Conservation (phyloP, 1,284 basidiomycete species). For the Ustilago trichophora region DNA sequence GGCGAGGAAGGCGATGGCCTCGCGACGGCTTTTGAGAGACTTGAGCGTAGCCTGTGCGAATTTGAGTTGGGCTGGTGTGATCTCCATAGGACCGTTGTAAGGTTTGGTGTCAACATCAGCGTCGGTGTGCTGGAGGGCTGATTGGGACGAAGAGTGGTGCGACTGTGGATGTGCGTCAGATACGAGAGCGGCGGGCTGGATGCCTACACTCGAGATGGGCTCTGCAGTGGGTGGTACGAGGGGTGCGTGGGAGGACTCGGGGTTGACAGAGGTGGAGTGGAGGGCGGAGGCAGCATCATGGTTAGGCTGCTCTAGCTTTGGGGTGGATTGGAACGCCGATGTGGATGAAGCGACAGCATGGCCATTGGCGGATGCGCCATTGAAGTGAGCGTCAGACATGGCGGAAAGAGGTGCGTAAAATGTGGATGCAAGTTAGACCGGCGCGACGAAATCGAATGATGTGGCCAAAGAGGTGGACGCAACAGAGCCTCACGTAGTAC, state of each 20-base stretch:
- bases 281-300: slow-evolving; percentile 5
- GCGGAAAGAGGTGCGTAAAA: background rate
- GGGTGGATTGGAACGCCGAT: background rate
- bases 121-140: slow-evolving; percentile 2
- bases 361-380: slow-evolving; percentile 17
- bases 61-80: slow-evolving; percentile 75
- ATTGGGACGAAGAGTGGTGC: slow-evolving; percentile 4
- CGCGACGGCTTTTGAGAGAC: slow-evolving; percentile 85
- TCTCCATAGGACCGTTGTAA: slow-evolving; percentile 41
- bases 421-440: too few species aligned
- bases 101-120: slow-evolving; percentile 27
- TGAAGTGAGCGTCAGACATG: slow-evolving; percentile 36
- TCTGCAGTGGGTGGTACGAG: slow-evolving; percentile 37
- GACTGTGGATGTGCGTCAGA: slow-evolving; percentile 17
- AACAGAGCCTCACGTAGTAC: too few species aligned
- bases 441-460: too few species aligned
- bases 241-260: slow-evolving; percentile 17
- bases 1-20: slow-evolving; percentile 80
- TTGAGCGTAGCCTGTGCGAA: slow-evolving; percentile 83
- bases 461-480: too few species aligned
- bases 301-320: slow-evolving; percentile 7
- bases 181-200: slow-evolving; percentile 23
- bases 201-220: slow-evolving; percentile 30
- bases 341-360: slow-evolving; percentile 4
- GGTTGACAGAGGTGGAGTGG: slow-evolving; percentile 4